Base-by-base conservation (phyloP, 805 yeast genomes). In the Candida berthetii region DNA sequence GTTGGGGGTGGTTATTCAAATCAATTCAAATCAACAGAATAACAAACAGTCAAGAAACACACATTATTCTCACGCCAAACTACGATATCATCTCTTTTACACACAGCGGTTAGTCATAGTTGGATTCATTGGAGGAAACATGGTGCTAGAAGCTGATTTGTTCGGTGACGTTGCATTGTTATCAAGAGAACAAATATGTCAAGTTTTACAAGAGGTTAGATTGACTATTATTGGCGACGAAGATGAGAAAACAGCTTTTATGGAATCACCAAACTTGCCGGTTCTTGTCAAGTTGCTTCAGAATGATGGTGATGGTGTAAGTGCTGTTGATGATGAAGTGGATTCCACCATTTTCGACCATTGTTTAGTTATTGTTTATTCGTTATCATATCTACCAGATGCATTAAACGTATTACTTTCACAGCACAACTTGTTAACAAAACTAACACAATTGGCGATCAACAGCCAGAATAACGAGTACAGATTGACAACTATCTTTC, bases 161-260 rank as follows among this genome's bases (percentile, higher is more conserved):
- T 29, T 29, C 11, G 32, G 32, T 15, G 32, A 29, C 11, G 16
- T 29, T 5, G 16, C 7, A 7, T 14, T 7, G 32, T 15, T 29
- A 14, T 29, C 32, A 14, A 29, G 7, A 15, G 32, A 29, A 7
- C 14, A 15, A 14, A 29, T 14, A 15, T 14, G n/a, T 15, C 16
- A 14, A 29, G 32, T 29, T 7, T 37, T 51, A 8, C 27, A 40
- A 31, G 49, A 46, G 15, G 35, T 46, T 0, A 41, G 56, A 14
- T 45, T 52, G 17, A 43, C 50, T 10, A 44, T 52, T 27, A 48
- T 52, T 25, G 56, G 56, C 10, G 56, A 52, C 36, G 53, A 48
- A 11, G 56, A 50, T 25, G 50, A 44, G 44, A 52, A 52, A 38
- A 20, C 19, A 16, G 38, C 38, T 8, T 28, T 42, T 4, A 3